Evolutionary conservation across 257 asterid species (phyloP), one percentile per base, ranked within the genome.

Genomic region (Rehmannia glutinosa): DNA sequence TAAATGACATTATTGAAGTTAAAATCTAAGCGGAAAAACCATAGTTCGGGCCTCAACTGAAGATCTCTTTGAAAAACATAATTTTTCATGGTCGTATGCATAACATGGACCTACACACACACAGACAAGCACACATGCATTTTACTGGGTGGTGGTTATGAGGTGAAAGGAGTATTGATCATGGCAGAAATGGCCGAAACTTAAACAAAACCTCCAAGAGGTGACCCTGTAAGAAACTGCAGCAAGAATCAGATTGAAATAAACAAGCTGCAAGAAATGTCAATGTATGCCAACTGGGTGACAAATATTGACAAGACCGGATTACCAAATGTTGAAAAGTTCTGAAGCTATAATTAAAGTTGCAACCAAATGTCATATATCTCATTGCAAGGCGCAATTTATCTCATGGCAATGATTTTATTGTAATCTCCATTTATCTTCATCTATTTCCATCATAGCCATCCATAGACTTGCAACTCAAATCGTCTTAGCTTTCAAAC

Each of bases 11-110:
- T 16, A 6, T 45, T 24, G 45, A 11, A 28, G 16, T 24, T 6
- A 32, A 65, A 28, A 28, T 5, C 5, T 28, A 28, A 28, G 33
- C 2, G 33, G 33, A 28, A 28, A 54, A 78, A 70, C 84, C n/a
- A n/a, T n/a, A n/a, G n/a, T n/a, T n/a, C n/a, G n/a, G n/a, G n/a
- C n/a, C n/a, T n/a, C n/a, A n/a, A n/a, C n/a, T n/a, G n/a, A n/a
- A n/a, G n/a, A n/a, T n/a, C n/a, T n/a, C n/a, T n/a, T n/a, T n/a
- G n/a, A n/a, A n/a, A n/a, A n/a, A n/a, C n/a, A n/a, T n/a, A n/a
- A n/a, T n/a, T n/a, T n/a, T n/a, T n/a, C n/a, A n/a, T n/a, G n/a
- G n/a, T n/a, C n/a, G n/a, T n/a, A n/a, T n/a, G n/a, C n/a, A n/a
- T n/a, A n/a, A n/a, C n/a, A n/a, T n/a, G n/a, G n/a, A n/a, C n/a